Conservation (phyloP, 495 filamentous ascomycete species). For the Aspergillus saccharolyticus region DNA sequence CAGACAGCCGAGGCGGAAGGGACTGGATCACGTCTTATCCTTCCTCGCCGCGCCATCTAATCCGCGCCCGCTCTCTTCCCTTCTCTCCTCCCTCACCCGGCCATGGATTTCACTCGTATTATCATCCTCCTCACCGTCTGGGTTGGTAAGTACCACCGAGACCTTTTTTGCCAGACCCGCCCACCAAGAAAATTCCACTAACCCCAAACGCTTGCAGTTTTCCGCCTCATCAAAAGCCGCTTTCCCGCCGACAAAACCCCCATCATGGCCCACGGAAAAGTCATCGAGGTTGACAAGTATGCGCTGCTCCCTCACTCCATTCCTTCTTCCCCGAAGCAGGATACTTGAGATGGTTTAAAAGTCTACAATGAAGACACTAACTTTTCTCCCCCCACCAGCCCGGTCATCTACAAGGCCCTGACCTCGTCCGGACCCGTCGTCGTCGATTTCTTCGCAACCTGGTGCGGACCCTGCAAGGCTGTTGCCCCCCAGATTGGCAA, state of each 20-base stretch:
- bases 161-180: background rate
- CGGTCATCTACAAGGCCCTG: constrained; percentile 38
- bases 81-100: background rate
- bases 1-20: background rate
- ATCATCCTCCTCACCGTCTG: background rate
- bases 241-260: constrained; percentile 1
- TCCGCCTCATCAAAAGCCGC: constrained; percentile 14
- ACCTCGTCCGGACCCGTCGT: constrained; percentile 59
- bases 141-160: background rate
- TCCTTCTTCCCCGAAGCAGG: background rate
- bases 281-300: constrained; percentile 17
- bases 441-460: constrained; percentile 44
- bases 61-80: background rate
- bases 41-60: background rate
- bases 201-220: background rate
- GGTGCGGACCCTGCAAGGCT: constrained; percentile 94
- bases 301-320: background rate
- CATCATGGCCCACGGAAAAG: constrained; percentile 16
- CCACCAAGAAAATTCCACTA: too few species aligned
- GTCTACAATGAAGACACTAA: too few species aligned
- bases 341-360: too few species aligned
- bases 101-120: background rate
- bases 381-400: background rate
- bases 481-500: constrained; percentile 71
- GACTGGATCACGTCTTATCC: background rate